These are phyloP conservation scores for Ballota nigra DNA, from an alignment of 257 asterid species.

Conservation along the genomic window DNA sequence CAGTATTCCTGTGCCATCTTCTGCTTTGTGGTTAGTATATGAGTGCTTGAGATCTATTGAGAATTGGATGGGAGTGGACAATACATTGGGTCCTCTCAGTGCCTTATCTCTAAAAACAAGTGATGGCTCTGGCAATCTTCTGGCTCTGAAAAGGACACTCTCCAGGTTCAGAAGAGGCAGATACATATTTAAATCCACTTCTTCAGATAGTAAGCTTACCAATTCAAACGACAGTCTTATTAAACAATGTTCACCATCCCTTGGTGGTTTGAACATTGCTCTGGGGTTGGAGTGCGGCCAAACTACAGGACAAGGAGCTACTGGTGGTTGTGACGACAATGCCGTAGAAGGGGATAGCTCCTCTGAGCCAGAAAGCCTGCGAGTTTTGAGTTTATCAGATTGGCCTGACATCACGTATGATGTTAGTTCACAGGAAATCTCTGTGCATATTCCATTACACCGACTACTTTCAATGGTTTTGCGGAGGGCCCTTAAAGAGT, in stretches of 20 bases:
- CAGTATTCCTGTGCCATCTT: conserved; percentile 51
- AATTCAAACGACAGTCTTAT: conserved; percentile 37
- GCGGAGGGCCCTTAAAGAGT: conserved; percentile 69
- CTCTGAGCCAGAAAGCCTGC: conserved; percentile 62
- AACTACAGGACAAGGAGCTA: not conserved
- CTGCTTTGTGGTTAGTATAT: conserved; percentile 73
- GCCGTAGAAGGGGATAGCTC: conserved; percentile 54
- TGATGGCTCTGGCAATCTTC: conserved; percentile 55
- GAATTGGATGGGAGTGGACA: conserved; percentile 76
- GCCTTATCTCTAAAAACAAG: conserved; percentile 49
- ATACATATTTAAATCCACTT: conserved; percentile 41
- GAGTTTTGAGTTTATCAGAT: conserved; percentile 64
- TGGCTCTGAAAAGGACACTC: conserved; percentile 60
- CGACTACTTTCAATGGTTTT: conserved; percentile 75
- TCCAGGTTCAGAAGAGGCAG: conserved; percentile 68
- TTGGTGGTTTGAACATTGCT: conserved; percentile 37
- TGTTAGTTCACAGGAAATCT: conserved; percentile 87
- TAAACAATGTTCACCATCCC: conserved; percentile 34
- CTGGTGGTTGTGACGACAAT: conserved; percentile 50
- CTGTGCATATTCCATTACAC: conserved; percentile 87
- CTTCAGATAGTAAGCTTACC: conserved; percentile 42
- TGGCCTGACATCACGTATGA: conserved; percentile 85
- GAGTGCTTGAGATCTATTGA: conserved; percentile 91
- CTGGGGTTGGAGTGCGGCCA: conserved; percentile 45
- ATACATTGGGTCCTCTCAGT: conserved; percentile 55